A percentile compares a stretch with the other conserved stretches of the same genome.
Conservation (phyloP, 2,329 filamentous ascomycete species). For the Macrophomina pseudophaseolina region DNA sequence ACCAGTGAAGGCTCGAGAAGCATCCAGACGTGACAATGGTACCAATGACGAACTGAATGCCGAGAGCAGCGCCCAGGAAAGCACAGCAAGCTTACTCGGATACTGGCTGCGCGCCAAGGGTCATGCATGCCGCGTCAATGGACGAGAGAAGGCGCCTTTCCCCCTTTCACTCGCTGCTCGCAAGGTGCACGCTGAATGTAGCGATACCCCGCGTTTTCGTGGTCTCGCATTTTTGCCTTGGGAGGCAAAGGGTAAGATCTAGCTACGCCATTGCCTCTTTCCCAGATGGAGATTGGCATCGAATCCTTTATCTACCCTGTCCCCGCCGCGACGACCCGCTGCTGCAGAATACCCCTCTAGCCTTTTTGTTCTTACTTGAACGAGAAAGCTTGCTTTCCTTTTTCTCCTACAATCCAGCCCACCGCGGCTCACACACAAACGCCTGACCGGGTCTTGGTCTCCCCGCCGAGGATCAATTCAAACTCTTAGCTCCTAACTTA, state of each 20-base stretch:
- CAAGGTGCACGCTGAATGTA: neutral
- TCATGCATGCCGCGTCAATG: neutral
- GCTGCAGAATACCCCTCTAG: neutral
- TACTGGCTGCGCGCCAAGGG: constrained; percentile 15
- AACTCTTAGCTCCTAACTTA: constrained; percentile 5
- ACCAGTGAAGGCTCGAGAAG: neutral
- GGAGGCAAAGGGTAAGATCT: neutral
- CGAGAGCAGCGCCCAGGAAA: constrained; percentile 5
- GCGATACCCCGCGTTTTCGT: constrained; percentile 1
- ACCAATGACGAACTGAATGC: neutral
- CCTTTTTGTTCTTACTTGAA: constrained; percentile 12
- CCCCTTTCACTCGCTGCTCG: neutral
- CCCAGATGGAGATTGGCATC: neutral
- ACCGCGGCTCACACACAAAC: constrained; percentile 8
- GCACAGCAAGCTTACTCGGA: constrained; percentile 1
- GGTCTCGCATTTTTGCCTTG: neutral
- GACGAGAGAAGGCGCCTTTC: neutral
- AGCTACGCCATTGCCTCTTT: constrained; percentile 5
- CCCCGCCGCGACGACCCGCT: constrained; percentile 1
- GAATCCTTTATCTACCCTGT: constrained; percentile 17
- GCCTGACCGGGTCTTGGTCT: neutral
- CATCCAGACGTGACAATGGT: neutral
- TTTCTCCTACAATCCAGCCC: neutral
- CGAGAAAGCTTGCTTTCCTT: constrained; percentile 20
- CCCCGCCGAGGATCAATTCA: neutral